Evolutionary conservation across 768 basidiomycete species (phyloP).

Genomic region (Auricularia sp.): DNA sequence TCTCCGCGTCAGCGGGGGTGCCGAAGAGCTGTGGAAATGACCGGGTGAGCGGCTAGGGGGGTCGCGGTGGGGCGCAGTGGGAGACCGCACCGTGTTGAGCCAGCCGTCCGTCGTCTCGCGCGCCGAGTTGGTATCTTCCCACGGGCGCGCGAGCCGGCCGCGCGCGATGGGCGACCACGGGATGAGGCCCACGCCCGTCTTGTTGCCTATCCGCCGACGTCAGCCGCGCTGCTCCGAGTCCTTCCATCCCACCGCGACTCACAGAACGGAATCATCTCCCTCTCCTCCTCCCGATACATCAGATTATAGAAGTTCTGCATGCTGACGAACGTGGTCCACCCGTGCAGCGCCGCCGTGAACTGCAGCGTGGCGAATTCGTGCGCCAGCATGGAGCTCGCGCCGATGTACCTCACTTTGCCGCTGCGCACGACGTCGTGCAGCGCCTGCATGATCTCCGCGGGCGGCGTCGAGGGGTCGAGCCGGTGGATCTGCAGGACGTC

Average conservation of each 20-base stretch:
- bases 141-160: conserved; percentile 9
- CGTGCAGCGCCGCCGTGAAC: neutral
- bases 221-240: neutral
- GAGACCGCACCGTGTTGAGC: neutral
- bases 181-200: conserved; percentile 10
- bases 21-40: neutral
- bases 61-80: too few relatives aligned
- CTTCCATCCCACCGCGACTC: neutral
- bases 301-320: conserved; percentile 15
- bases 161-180: conserved; percentile 14
- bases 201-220: neutral
- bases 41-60: too few relatives aligned
- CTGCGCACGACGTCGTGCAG: conserved; percentile 29
- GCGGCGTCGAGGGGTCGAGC: conserved; percentile 44
- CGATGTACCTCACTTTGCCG: conserved; percentile 29
- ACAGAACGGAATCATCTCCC: conserved; percentile 13
- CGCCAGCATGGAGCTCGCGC: conserved; percentile 29
- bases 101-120: neutral
- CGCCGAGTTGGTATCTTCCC: neutral
- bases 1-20: neutral
- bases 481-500: conserved; percentile 37
- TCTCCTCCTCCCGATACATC: conserved; percentile 16
- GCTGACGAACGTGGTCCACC: conserved; percentile 10
- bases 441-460: conserved; percentile 35
- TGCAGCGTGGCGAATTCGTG: conserved; percentile 12